Base-by-base conservation (phyloP, 2,329 filamentous ascomycete genomes). In the Paecilomyces sp. region DNA sequence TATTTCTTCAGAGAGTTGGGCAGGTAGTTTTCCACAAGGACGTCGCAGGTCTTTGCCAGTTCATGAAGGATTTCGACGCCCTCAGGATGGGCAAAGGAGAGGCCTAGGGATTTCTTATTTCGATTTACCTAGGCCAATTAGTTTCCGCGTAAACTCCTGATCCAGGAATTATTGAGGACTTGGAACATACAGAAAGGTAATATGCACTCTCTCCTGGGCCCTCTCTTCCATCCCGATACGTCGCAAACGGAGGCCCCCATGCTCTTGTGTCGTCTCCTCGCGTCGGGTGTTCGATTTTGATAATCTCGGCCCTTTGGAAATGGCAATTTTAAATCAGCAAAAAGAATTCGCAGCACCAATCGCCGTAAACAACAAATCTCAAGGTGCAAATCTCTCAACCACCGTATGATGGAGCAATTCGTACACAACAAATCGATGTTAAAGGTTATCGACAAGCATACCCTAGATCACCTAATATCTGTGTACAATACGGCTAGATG, bases 11-110 rank as follows among this genome's bases (percentile, higher is more conserved):
- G 80, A 0, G 89, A 87, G 0, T 91, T 92, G 0, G 94, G 94
- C 0, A 99, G 85, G 72, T 97, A 99, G 71, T 99, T 99, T 73
- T 99, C 94, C 0, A 99, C 94, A n/a, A 96, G 80, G 6, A 96
- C 87, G 72, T 96, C 92, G 69, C 88, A 92, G 68, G 88, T 85
- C 59, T 85, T 85, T 1, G 85, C 89, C 0, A 96, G 82, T 66
- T 86, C 85, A 74, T 94, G 90, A 5, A 96, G 79, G 57, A 96
- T 89, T 3, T 88, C 83, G 30, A 93, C 87, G 12, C 92, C 92
- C 1, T 86, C 82, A 15, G 85, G 81, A 66, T 92, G 85, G 67
- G 92, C 89, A 68, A 96, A 96, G 0, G 91, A 94, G 1, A 96
- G 80, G 0, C 85, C 92, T 0, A 96, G 74, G 0, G 91, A 95